Conservation (phyloP, 495 filamentous ascomycete species). For the Xylona heveae region DNA sequence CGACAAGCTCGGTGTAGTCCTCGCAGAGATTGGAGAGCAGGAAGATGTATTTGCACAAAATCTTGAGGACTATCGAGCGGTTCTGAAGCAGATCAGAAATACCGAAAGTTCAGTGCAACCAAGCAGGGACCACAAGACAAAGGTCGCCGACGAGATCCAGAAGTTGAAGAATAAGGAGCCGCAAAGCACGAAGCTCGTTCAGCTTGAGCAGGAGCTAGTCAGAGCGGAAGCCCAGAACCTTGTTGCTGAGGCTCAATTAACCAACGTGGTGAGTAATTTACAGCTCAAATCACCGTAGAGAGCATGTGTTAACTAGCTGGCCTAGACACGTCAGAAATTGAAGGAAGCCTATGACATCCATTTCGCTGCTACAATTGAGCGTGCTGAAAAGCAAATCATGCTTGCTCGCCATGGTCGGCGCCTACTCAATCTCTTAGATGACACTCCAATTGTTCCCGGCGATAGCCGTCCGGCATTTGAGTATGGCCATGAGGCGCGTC, state of each 20-base stretch:
- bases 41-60: conserved; percentile 74
- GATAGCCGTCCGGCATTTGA: conserved; percentile 48
- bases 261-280: conserved; percentile 48
- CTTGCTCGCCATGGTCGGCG: conserved; percentile 75
- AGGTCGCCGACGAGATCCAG: conserved; percentile 76
- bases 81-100: conserved; percentile 80
- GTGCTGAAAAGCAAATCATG: conserved; percentile 88
- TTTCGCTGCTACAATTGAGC: conserved; percentile 72
- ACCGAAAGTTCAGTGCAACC: conserved; percentile 89
- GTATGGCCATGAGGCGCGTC: conserved; percentile 39
- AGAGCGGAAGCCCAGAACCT: conserved; percentile 85
- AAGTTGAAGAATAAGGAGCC: conserved; percentile 82
- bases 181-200: conserved; percentile 46
- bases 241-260: conserved; percentile 91
- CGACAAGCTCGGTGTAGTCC: conserved; percentile 82
- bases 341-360: conserved; percentile 84
- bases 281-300: neutral
- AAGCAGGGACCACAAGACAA: conserved; percentile 59
- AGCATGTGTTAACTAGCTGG: neutral
- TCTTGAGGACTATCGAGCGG: conserved; percentile 56
- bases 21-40: conserved; percentile 80
- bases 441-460: conserved; percentile 74
- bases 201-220: conserved; percentile 87
- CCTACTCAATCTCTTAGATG: conserved; percentile 74
- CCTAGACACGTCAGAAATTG: conserved; percentile 70